A percentile compares a stretch with the other conserved stretches of the same genome.
These are phyloP conservation scores for Hirschfeldia incana DNA, from an alignment of 345 rosid species.

Conservation along the genomic window DNA sequence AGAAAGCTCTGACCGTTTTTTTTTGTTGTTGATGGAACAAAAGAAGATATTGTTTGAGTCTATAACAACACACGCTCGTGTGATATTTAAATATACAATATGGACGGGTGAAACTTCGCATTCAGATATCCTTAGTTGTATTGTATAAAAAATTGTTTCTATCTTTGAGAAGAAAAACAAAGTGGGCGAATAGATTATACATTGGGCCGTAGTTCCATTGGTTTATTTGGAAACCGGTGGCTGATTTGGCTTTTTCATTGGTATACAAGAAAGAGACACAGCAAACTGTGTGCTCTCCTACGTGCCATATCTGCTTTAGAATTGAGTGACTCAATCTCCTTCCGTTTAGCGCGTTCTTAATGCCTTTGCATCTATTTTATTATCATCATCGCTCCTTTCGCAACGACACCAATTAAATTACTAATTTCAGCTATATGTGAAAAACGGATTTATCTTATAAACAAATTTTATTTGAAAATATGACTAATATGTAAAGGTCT, in stretches of 20 bases:
- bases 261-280: neutral
- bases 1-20: neutral
- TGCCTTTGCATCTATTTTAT: neutral
- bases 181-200: neutral
- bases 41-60: constrained; percentile 11
- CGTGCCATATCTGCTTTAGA: constrained; percentile 12
- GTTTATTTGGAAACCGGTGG: constrained; percentile 34
- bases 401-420: neutral
- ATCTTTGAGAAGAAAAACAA: neutral
- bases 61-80: neutral
- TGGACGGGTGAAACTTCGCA: neutral
- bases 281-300: constrained; percentile 31
- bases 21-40: neutral
- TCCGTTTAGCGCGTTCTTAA: neutral
- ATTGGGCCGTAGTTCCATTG: constrained; percentile 32
- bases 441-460: neutral
- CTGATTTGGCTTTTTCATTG: constrained; percentile 32
- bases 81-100: constrained; percentile 2
- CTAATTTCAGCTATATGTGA: neutral
- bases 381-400: neutral
- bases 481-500: neutral
- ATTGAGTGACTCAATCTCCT: neutral
- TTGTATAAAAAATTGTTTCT: neutral
- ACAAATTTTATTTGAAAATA: neutral
- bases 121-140: neutral